Base-by-base conservation (phyloP, 2,329 filamentous ascomycete genomes). In the Botrytis aclada region DNA sequence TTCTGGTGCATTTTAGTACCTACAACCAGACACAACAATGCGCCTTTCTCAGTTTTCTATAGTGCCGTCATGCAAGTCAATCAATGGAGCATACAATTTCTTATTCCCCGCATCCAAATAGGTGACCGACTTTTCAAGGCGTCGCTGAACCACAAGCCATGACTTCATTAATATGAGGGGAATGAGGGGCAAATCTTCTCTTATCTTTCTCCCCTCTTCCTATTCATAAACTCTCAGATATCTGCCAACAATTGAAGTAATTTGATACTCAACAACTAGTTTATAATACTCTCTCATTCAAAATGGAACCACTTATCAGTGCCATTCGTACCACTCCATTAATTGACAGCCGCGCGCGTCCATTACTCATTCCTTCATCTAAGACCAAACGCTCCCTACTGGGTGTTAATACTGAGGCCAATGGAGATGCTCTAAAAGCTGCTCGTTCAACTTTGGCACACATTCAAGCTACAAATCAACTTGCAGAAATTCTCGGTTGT, bases 281-380 rank as follows among this genome's bases (percentile, higher is more conserved):
- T 10, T 41, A 25, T 34, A 56, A 69, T 32, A 7, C 43, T 54
- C 7, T 45, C 29, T 34, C 32, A 9, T 1, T 10, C 10, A 72
- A 39, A 7, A 72, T 72, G 70, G 62, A 72, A 34, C 70, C n/a
- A 34, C 70, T 72, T 29, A 61, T 72, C 32, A 16, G n/a, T 67
- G 84, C 83, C 70, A 87, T 90, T 72, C 81, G 83, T 41, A 83
- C 79, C 32, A 88, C 86, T 34, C 91, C 91, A 4, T 88, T 93
- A 77, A 89, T 94, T 80, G 92, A 94, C 82, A 89, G 92, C 77
- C 91, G 93, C 79, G 90, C 89, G 4, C 91, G 93, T 76, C 91
- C 91, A 41, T 84, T 94, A 1, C 86, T 93, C 16, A 86, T 86
- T 54, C 83, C 84, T 10, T 82, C 84, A 32, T 81, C 84, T 18